Conservation (phyloP, 2,329 filamentous ascomycete species). For the Alternaria sp. region DNA sequence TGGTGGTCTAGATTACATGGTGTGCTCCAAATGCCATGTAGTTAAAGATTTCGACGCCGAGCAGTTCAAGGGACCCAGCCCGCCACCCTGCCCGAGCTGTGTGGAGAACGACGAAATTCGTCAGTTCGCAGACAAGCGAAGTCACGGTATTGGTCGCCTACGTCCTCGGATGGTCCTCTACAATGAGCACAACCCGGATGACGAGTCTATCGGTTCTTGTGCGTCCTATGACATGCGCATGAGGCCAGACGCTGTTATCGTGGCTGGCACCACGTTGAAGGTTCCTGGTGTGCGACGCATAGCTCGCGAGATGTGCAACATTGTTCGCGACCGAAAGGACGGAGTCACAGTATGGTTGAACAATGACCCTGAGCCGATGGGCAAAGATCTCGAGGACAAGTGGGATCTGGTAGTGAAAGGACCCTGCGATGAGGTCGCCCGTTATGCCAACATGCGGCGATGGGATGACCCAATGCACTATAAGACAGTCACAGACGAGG, state of each 20-base stretch:
- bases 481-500: conserved; percentile 48
- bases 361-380: conserved; percentile 81
- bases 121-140: conserved; percentile 83
- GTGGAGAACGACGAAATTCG: conserved; percentile 78
- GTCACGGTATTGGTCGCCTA: conserved; percentile 89
- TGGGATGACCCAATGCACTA: conserved; percentile 62
- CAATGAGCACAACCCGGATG: conserved; percentile 96
- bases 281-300: conserved; percentile 91
- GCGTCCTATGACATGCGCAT: conserved; percentile 85
- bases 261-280: conserved; percentile 95
- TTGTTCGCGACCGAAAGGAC: conserved; percentile 82
- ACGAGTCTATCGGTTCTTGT: conserved; percentile 93
- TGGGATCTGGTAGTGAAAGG: conserved; percentile 93
- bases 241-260: conserved; percentile 89
- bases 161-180: conserved; percentile 95
- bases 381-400: conserved; percentile 86
- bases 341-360: conserved; percentile 96
- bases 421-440: conserved; percentile 87
- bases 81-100: conserved; percentile 82
- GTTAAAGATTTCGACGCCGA: conserved; percentile 78
- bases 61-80: conserved; percentile 83
- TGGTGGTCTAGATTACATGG: conserved; percentile 93
- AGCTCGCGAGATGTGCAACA: conserved; percentile 87
- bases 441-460: conserved; percentile 68
- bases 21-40: conserved; percentile 89